A percentile compares a stretch with the other conserved stretches of the same genome.
Conservation (phyloP, 257 asterid species). For the Scutellaria barbata region DNA sequence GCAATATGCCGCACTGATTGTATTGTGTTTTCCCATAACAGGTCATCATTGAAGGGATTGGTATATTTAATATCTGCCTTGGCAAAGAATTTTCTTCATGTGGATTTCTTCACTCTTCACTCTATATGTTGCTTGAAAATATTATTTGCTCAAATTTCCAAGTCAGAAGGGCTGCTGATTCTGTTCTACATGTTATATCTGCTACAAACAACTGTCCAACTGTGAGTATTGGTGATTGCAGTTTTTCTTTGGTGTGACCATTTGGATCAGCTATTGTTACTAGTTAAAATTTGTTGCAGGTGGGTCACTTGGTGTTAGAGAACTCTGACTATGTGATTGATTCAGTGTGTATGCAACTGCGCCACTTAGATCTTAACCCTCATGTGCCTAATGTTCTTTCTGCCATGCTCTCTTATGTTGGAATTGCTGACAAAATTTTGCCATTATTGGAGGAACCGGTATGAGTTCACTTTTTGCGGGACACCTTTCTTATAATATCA, state of each 20-base stretch:
- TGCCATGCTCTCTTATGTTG: slow-evolving; percentile 87
- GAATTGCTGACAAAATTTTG: slow-evolving; percentile 82
- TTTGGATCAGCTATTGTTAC: slow-evolving; percentile 25
- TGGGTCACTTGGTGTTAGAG: slow-evolving; percentile 84
- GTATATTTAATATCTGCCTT: slow-evolving; percentile 73
- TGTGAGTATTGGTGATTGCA: slow-evolving; percentile 58
- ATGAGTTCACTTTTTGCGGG: slow-evolving; percentile 36
- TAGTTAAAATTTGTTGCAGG: slow-evolving; percentile 63
- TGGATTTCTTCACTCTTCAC: slow-evolving; percentile 95
- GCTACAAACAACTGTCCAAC: slow-evolving; percentile 69
- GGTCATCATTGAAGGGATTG: slow-evolving; percentile 90
- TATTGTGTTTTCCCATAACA: slow-evolving; percentile 41
- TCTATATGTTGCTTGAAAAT: slow-evolving; percentile 87
- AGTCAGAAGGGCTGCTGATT: slow-evolving; percentile 79
- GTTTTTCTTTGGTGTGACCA: slow-evolving; percentile 34
- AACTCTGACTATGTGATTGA: slow-evolving; percentile 93
- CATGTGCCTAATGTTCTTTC: slow-evolving; percentile 92
- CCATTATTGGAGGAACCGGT: slow-evolving; percentile 99
- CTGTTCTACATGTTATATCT: slow-evolving; percentile 70
- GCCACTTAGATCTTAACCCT: slow-evolving; percentile 90
- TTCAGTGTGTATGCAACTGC: slow-evolving; percentile 89
- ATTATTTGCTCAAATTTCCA: slow-evolving; percentile 84
- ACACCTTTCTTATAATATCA: slow-evolving; percentile 19
- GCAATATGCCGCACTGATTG: slow-evolving; percentile 23
- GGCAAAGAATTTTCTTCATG: slow-evolving; percentile 72